Base-by-base conservation (phyloP, 441 rosid species). In the Gossypium trilobum region DNA sequence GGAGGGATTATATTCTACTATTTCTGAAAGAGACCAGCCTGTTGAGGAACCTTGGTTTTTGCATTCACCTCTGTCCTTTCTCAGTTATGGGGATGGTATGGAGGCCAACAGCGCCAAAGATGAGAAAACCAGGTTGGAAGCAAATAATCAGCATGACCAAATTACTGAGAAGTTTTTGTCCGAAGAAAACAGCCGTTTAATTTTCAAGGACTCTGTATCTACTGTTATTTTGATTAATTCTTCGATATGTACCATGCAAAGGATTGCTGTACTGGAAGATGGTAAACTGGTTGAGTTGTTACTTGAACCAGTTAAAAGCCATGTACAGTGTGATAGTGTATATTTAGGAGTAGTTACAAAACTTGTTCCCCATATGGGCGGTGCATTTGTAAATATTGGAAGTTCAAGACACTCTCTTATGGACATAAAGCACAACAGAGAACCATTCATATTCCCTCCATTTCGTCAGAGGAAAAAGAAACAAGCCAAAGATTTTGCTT, bases 331-430 rank as follows among this genome's bases (percentile, higher is more conserved):
- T 84, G 97, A 91, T 80, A 94, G 89, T 82, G 89, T 94, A 68
- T 94, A 94, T 81, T 80, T 94, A 57, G 97, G 99, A 20, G 87
- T 89, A 46, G 84, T 94, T 63, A 80, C 90, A 64, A 91, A 90
- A 82, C 88, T 87, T 77, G 97, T 88, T 33, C 99, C 99, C 10
- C 87, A 89, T 77, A 90, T 94, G 99, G 95, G 95, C 61, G 98
- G 98, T 80, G 98, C 98, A 65, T 91, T 94, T 91, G 95, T 94
- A 71, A 88, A 90, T 73, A 90, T 94, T 58, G 97, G 97, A 73
- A 85, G 82, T 82, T 74, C 88, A 59, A 89, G 95, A 74, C 89
- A 86, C 80, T 87, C 94, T 73, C 88, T 94, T 73, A 88, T 94
- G 97, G 92, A 86, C 78, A 89, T 94, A 75, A 87, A 82, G 80